phyloP scores from a whole-genome alignment of 768 basidiomycete species.

The Phylloporus sp. region DNA sequence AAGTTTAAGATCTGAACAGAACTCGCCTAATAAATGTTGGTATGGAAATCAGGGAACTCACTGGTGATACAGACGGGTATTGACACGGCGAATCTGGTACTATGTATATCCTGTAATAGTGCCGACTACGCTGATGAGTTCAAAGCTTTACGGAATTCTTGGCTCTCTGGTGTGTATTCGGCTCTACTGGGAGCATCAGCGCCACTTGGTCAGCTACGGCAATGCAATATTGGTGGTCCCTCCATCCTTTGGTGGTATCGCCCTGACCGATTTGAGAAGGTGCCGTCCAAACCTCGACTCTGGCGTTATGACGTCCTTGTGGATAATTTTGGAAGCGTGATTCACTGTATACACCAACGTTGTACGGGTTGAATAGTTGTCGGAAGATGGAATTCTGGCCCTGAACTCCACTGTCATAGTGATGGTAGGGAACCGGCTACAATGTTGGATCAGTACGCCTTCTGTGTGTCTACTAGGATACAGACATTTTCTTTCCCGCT shows the following conservation, averaged over 20 bases:
- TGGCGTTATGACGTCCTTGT: conserved; percentile 51
- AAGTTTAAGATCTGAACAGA: neutral
- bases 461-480: neutral
- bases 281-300: conserved; percentile 64
- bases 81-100: neutral
- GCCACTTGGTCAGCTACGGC: conserved; percentile 60
- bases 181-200: conserved; percentile 35
- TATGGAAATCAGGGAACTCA: neutral
- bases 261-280: conserved; percentile 52
- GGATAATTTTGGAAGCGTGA: conserved; percentile 51
- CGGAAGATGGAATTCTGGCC: conserved; percentile 46
- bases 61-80: neutral
- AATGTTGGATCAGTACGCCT: neutral
- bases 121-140: neutral
- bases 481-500: conserved; percentile 11
- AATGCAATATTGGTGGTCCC: conserved; percentile 59
- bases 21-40: neutral
- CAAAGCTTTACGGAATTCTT: conserved; percentile 21
- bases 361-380: conserved; percentile 42
- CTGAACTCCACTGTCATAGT: conserved; percentile 60
- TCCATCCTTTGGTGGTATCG: conserved; percentile 42
- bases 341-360: conserved; percentile 52
- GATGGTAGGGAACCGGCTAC: conserved; percentile 63
- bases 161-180: conserved; percentile 24
- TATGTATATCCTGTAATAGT: too few species aligned